These are phyloP conservation scores for Tetracladium maxilliforme DNA, from an alignment of 2,329 filamentous ascomycete species.

Conservation along the genomic window DNA sequence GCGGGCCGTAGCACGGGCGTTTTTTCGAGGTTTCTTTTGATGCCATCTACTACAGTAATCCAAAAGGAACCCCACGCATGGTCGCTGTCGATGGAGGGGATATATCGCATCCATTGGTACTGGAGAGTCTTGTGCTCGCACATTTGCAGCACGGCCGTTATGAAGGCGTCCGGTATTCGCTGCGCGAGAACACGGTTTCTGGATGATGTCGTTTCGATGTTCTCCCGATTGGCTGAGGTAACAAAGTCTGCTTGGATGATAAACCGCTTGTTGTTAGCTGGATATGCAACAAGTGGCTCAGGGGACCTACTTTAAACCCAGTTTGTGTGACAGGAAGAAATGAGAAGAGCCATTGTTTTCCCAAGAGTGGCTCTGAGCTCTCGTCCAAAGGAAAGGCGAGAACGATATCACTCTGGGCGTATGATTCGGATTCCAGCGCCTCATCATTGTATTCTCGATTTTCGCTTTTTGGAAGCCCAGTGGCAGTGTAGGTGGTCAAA, in stretches of 20 bases:
- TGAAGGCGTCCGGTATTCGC: slow-evolving; percentile 21
- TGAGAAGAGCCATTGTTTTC: slow-evolving; percentile 25
- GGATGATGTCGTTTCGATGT: slow-evolving; percentile 18
- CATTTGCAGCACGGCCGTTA: slow-evolving; percentile 21
- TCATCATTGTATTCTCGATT: slow-evolving; percentile 15
- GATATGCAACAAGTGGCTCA: slow-evolving; percentile 1
- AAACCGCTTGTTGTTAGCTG: slow-evolving; percentile 16
- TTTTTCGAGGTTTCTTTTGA: too few species aligned
- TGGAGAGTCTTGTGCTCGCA: slow-evolving; percentile 19
- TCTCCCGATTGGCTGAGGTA: slow-evolving; percentile 26
- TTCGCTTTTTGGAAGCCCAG: slow-evolving; percentile 16
- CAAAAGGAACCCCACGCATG: too few species aligned
- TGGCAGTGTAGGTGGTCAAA: slow-evolving; percentile 13
- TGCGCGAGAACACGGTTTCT: slow-evolving; percentile 21
- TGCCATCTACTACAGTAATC: too few species aligned
- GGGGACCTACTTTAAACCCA: slow-evolving; percentile 22
- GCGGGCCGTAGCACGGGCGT: too few species aligned
- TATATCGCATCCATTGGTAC: slow-evolving; percentile 28
- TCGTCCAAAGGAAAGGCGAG: slow-evolving; percentile 28
- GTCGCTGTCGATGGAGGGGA: too few species aligned
- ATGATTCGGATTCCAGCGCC: slow-evolving; percentile 9
- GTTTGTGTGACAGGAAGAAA: slow-evolving; percentile 27
- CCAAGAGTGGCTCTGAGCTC: slow-evolving; percentile 15
- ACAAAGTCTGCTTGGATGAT: slow-evolving; percentile 35
- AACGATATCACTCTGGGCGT: slow-evolving; percentile 18